Evolutionary conservation across 2,329 filamentous ascomycete genomes (phyloP), one percentile per base, ranked within the genome.

Genomic region (Didymella arachidicola): DNA sequence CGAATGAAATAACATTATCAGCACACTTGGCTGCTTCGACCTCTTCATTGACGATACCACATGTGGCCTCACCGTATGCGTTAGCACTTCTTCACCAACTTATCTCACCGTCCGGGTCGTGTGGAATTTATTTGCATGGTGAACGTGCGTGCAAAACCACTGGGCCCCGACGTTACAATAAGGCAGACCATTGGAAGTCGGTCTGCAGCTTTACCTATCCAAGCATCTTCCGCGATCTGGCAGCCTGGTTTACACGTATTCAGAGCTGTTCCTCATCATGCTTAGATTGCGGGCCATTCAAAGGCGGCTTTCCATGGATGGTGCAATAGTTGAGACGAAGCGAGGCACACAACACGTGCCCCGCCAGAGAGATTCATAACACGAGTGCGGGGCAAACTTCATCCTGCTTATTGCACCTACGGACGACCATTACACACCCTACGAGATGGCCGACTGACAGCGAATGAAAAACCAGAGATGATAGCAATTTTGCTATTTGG

Each of bases 271-370:
- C 2, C 16, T 38, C 36, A 11, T 30, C 29, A 30, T 30, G 10
- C 22, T 30, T 30, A 11, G 6, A 11, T 30, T 30, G 29, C 3
- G 10, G 10, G 10, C 29, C 29, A 30, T 30, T 30, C 2, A 30
- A 11, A 30, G 29, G 29, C 29, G 29, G 29, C 29, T 11, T 30
- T 30, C 8, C 14, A 19, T n/a, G 10, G n/a, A 39, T 19, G 6
- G 36, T n/a, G 36, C 36, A 19, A 39, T n/a, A 19, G n/a, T 38
- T 7, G 34, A 38, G 19, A 25, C 14, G 50, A 53, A 41, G 45
- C 46, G 50, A 46, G 50, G 46, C 56, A 22, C 22, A 22, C 22
- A 22, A 22, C 22, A 54, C 56, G 56, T 59, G 56, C 46, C 56
- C 39, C 45, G 50, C 46, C 39, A 46, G 26, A 32, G 12, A 45